phyloP scores from a whole-genome alignment of 306 rosid genomes.

The Rosa chinensis region DNA sequence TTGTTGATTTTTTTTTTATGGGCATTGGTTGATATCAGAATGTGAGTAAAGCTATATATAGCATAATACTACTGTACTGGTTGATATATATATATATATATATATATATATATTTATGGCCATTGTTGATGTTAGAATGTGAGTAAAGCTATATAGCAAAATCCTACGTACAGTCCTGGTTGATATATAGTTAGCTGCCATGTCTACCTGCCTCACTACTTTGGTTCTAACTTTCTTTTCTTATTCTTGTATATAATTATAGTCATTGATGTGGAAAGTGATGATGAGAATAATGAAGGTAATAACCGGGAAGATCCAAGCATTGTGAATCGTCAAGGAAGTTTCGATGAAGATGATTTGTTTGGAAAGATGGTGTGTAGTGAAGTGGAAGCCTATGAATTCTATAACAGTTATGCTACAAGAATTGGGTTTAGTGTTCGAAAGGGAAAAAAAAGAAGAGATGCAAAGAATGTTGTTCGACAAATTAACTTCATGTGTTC shows the following conservation, averaged over 20 bases:
- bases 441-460: not conserved
- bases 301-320: not conserved
- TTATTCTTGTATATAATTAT: no score
- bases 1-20: no score
- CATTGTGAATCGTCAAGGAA: no score
- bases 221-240: not conserved
- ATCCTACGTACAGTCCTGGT: no score
- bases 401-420: not conserved
- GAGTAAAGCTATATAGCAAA: no score
- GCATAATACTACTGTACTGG: no score
- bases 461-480: not conserved
- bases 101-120: no score
- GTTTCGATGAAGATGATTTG: not conserved
- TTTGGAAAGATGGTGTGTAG: not conserved
- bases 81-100: no score
- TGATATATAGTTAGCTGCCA: no score
- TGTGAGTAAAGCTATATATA: accelerated
- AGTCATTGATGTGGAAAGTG: not conserved
- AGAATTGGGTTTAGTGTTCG: not conserved
- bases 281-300: not conserved
- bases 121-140: no score
- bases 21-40: accelerated
- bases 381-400: slow-evolving; percentile 3
- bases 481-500: not conserved
- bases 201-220: no score